phyloP scores from a whole-genome alignment of 768 basidiomycete genomes.

The Panellus pusillus region DNA sequence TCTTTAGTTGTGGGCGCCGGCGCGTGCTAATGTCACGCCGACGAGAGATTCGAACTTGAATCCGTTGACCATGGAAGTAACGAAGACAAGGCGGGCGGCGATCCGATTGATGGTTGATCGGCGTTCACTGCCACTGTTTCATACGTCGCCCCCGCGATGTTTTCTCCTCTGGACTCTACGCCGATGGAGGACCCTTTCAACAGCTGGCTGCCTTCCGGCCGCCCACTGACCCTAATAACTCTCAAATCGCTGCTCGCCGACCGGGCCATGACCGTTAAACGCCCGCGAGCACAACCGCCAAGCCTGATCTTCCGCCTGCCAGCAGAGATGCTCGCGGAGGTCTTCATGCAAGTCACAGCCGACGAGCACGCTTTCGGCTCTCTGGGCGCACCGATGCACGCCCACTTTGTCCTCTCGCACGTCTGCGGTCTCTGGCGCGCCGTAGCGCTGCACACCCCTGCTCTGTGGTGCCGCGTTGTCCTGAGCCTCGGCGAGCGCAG shows the following conservation, averaged over 20 bases:
- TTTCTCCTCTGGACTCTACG: no score
- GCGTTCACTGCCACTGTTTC: no score
- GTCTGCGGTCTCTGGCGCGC: slow-evolving; percentile 36
- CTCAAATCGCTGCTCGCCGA: slow-evolving; percentile 10
- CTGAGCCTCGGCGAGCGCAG: slow-evolving; percentile 12
- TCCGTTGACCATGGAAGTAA: no score
- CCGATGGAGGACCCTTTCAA: no score
- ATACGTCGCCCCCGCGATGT: no score
- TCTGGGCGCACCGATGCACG: slow-evolving; percentile 15
- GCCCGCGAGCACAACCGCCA: slow-evolving; percentile 8
- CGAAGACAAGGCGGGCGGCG: no score
- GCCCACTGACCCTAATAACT: slow-evolving; percentile 7
- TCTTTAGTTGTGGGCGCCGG: no score
- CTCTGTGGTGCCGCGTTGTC: slow-evolving; percentile 28
- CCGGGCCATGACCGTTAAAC: slow-evolving; percentile 9
- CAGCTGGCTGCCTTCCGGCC: no score
- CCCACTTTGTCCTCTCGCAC: slow-evolving; percentile 35
- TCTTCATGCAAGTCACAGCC: slow-evolving; percentile 12
- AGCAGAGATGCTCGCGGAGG: slow-evolving; percentile 18
- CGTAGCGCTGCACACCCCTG: slow-evolving; percentile 32
- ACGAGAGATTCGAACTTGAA: no score
- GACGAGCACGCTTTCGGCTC: slow-evolving; percentile 1
- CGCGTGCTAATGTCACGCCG: no score
- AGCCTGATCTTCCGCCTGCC: slow-evolving; percentile 19
- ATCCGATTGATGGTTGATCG: no score